Evolutionary conservation across 78 protist genomes (phyloP).

Genomic region (Ministeria vibrans): DNA sequence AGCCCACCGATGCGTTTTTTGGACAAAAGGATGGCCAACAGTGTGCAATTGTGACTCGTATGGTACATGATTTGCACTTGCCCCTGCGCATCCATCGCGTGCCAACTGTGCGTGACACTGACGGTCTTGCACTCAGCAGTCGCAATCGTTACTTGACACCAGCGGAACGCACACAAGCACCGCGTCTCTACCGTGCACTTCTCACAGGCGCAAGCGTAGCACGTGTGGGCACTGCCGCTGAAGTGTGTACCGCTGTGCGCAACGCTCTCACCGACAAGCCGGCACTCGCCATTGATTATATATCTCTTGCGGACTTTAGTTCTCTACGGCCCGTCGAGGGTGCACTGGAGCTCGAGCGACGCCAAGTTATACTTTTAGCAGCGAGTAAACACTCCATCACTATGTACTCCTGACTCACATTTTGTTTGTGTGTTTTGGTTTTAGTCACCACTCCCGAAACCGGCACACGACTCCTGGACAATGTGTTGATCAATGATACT

Average conservation of each 20-base stretch:
- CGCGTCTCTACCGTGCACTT: neutral
- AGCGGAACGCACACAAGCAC: neutral
- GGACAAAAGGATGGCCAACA: constrained; percentile 57
- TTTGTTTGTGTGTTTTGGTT: too few species aligned
- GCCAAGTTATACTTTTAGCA: too few species aligned
- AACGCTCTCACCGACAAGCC: neutral
- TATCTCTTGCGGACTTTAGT: neutral
- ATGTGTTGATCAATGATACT: too few species aligned
- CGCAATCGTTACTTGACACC: constrained; percentile 26
- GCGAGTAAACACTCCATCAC: too few species aligned
- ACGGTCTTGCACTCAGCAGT: constrained; percentile 50
- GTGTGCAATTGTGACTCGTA: constrained; percentile 15
- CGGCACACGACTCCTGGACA: too few species aligned
- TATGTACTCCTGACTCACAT: too few species aligned
- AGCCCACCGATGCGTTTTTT: constrained; percentile 20
- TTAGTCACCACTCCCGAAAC: too few species aligned
- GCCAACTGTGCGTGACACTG: constrained; percentile 37
- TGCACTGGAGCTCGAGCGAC: too few species aligned
- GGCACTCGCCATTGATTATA: neutral
- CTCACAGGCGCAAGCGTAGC: neutral
- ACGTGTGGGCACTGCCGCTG: neutral
- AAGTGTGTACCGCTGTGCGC: neutral
- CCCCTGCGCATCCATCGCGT: neutral
- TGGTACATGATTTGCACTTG: constrained; percentile 33
- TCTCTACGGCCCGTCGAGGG: too few species aligned